Percentiles rank a stretch among this genome's conserved stretches.
These are phyloP conservation scores for Dactylorhiza incarnata DNA, from an alignment of 106 monocot genomes.

Conservation along the genomic window DNA sequence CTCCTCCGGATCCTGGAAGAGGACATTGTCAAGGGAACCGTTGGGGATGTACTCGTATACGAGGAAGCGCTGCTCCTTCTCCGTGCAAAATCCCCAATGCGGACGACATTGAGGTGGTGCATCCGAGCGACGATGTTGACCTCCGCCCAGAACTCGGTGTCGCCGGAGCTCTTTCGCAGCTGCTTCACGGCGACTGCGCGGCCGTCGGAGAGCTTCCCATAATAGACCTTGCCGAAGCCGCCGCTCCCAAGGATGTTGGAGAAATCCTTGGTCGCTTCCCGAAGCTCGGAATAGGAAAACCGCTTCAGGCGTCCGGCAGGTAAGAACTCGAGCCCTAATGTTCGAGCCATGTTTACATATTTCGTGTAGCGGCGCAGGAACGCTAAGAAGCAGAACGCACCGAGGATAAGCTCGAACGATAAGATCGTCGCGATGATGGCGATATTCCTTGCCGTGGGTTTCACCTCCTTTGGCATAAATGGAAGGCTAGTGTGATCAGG, in stretches of 20 bases:
- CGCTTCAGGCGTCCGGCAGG: constrained; percentile 54
- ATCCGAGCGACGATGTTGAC: constrained; percentile 73
- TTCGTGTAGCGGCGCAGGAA: constrained; percentile 63
- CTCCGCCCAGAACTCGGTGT: constrained; percentile 78
- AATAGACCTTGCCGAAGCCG: constrained; percentile 48
- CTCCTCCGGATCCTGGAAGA: constrained; percentile 25
- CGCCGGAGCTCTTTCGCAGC: constrained; percentile 31
- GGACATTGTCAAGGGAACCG: constrained; percentile 65
- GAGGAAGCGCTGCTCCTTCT: constrained; percentile 65
- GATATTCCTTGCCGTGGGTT: constrained; percentile 27
- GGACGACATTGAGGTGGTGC: constrained; percentile 85
- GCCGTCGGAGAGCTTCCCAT: constrained; percentile 43
- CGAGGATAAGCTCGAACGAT: constrained; percentile 49
- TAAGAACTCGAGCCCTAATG: constrained; percentile 54
- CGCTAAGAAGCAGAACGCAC: constrained; percentile 56
- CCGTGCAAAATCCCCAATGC: constrained; percentile 90
- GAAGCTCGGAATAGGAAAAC: constrained; percentile 51
- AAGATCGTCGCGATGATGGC: constrained; percentile 41
- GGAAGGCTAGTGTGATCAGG: constrained; percentile 35
- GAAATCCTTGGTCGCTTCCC: constrained; percentile 52
- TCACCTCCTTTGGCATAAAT: constrained; percentile 18
- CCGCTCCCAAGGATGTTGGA: constrained; percentile 42
- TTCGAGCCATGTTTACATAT: constrained; percentile 73
- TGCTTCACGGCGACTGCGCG: constrained; percentile 54
- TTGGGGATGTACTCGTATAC: constrained; percentile 82